Conservation (phyloP, 768 basidiomycete genomes). For the Pisolithus marmoratus region DNA sequence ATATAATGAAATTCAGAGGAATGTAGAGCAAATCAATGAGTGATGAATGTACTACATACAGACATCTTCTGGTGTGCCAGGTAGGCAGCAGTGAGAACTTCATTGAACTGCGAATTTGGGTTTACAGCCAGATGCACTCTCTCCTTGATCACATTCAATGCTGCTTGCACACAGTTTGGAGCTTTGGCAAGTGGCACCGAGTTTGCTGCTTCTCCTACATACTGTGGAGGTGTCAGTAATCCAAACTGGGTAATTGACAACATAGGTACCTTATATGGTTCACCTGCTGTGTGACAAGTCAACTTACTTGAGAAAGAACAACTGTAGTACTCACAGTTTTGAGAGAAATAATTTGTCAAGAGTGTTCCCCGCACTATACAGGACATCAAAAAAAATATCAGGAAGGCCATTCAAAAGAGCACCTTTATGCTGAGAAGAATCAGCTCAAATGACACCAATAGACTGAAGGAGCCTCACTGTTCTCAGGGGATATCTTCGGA, state of each 20-base stretch:
- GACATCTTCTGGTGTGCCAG: constrained; percentile 86
- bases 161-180: constrained; percentile 51
- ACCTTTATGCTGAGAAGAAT: constrained; percentile 62
- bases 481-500: constrained; percentile 69
- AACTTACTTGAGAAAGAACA: background rate
- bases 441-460: constrained; percentile 5
- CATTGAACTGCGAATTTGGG: constrained; percentile 51
- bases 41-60: constrained; percentile 37
- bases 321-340: constrained; percentile 54
- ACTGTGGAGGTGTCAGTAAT: constrained; percentile 37
- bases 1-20: constrained; percentile 5
- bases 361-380: constrained; percentile 58
- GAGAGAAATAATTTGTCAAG: constrained; percentile 79
- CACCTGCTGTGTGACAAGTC: constrained; percentile 48
- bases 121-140: constrained; percentile 46
- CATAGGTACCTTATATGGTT: constrained; percentile 61
- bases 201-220: constrained; percentile 70
- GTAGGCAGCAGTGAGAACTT: constrained; percentile 76
- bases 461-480: constrained; percentile 37
- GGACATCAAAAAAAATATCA: constrained; percentile 5
- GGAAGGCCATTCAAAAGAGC: background rate
- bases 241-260: background rate
- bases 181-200: constrained; percentile 61
- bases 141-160: constrained; percentile 52
- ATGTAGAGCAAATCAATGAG: background rate